Evolutionary conservation across 768 basidiomycete species (phyloP), one percentile per base, ranked within the genome.

Genomic region (Termitomyces heimii): DNA sequence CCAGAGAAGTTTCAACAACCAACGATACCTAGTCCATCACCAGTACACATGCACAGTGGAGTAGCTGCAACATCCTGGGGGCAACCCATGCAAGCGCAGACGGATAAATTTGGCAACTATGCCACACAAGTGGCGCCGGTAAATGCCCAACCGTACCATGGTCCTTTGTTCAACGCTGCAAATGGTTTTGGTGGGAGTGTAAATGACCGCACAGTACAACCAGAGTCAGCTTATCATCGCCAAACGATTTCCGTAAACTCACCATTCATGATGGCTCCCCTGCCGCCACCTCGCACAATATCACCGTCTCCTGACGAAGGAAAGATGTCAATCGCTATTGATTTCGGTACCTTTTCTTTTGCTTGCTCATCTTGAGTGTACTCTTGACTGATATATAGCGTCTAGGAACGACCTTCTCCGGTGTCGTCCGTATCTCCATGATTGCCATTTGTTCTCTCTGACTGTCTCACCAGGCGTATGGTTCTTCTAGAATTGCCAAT

Each of bases 401-500:
- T 60, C 47, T 63, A 92, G 90, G 90, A 70, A 92, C 91, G 2
- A 93, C 89, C 4, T 92, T 92, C 72, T 92, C 90, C 26, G 91
- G 91, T 58, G 86, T 93, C 58, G 90, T 91, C 68, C 72, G 89
- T 81, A 53, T 60, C 16, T 45, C 26, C 46, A 53, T 48, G 37
- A 20, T 12, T 52, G 26, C 16, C 5, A 13, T 46, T 40, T 39
- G n/a, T 37, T 35, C n/a, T 26, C 47, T 55, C 61, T 60, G 56
- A 62, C 53, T 24, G 47, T 43, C 53, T 10, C 34, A 26, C 42
- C 29, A 92, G 89, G 89, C 92, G 0, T 95, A 90, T 65, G 92
- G 88, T 7, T 93, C 91, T 8, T 88, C 91, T 12, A 85, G 92
- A 60, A 88, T 93, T 57, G 82, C 88, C 10, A 81, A 80, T 0